Percentiles rank a stretch among this genome's conserved stretches.
Conservation (phyloP, 2,329 filamentous ascomycete species). For the Sporothrix globosa region DNA sequence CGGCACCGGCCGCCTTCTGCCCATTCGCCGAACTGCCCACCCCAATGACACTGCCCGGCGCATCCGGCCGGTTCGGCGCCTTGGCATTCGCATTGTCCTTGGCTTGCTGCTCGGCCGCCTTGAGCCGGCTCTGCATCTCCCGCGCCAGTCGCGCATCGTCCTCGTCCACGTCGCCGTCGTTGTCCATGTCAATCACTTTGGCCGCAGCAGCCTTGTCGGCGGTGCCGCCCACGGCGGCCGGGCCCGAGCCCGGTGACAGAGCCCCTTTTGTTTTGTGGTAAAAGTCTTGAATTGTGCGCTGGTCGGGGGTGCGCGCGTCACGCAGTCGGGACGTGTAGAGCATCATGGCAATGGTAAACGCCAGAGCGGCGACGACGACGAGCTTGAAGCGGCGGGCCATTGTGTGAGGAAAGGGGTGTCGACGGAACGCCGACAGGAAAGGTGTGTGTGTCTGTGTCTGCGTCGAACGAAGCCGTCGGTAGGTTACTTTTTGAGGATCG, state of each 20-base stretch:
- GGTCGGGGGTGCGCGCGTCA: slow-evolving; percentile 53
- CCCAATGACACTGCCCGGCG: slow-evolving; percentile 61
- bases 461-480: too few species aligned
- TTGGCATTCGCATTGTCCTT: slow-evolving; percentile 72
- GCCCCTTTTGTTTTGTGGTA: slow-evolving; percentile 63
- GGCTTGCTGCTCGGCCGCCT: slow-evolving; percentile 68
- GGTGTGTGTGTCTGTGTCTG: too few species aligned
- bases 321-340: slow-evolving; percentile 70
- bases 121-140: slow-evolving; percentile 64
- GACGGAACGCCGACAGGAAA: not conserved
- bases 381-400: slow-evolving; percentile 74
- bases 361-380: slow-evolving; percentile 65
- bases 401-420: slow-evolving; percentile 24
- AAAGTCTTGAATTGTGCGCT: slow-evolving; percentile 54
- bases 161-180: slow-evolving; percentile 59
- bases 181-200: slow-evolving; percentile 54
- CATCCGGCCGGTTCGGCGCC: slow-evolving; percentile 61
- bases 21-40: slow-evolving; percentile 61
- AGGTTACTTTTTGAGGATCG: too few species aligned
- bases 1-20: slow-evolving; percentile 50
- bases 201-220: slow-evolving; percentile 35
- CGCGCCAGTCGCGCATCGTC: slow-evolving; percentile 59
- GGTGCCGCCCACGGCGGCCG: slow-evolving; percentile 32
- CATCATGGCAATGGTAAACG: slow-evolving; percentile 67
- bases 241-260: slow-evolving; percentile 45